Evolutionary conservation across 148 eudicot genomes (phyloP), one percentile per base, ranked within the genome.

Genomic region (Rhododendron molle): DNA sequence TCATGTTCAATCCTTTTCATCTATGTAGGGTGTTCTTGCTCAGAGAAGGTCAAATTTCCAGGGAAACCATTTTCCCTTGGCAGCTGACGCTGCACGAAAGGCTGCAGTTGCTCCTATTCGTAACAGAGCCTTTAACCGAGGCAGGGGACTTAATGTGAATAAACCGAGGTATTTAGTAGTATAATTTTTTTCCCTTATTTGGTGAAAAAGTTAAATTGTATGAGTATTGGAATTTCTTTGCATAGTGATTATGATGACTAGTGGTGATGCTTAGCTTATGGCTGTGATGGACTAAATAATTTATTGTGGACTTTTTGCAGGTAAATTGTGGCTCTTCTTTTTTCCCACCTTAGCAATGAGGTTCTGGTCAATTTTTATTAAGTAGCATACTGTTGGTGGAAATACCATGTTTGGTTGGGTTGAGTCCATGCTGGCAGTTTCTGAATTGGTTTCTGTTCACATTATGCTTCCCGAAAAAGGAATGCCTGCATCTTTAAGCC

Each of bases 11-110:
- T 40, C 58, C 40, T 16, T 84, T 49, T 32, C 76, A 62, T 76
- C 28, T 32, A 21, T 85, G 21, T 86, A 97, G 99, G 99, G 98
- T 10, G 92, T 81, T 86, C 93, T 97, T 89, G 94, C 95, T 79
- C 93, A 90, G 83, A 95, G 88, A 86, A 93, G 99, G 88, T 90
- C 96, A 78, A 95, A 86, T 87, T 95, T 91, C 86, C 96, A 92
- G 84, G 94, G 92, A 26, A 93, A 91, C 47, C 93, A 90, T 80
- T 97, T 95, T 62, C 95, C 95, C 58, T 47, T 87, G 67, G 89
- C 98, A 46, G 74, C 93, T 90, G 95, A 93, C 84, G 96, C 95
- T 89, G 95, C 98, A 72, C 91, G 88, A 80, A 93, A 91, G 87
- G 92, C 93, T 47, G 89, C 81, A 36, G 90, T 78, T 83, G 94